These are phyloP conservation scores for Cyclotella kingstonii DNA, from an alignment of 108 stramenopile species.

Conservation along the genomic window DNA sequence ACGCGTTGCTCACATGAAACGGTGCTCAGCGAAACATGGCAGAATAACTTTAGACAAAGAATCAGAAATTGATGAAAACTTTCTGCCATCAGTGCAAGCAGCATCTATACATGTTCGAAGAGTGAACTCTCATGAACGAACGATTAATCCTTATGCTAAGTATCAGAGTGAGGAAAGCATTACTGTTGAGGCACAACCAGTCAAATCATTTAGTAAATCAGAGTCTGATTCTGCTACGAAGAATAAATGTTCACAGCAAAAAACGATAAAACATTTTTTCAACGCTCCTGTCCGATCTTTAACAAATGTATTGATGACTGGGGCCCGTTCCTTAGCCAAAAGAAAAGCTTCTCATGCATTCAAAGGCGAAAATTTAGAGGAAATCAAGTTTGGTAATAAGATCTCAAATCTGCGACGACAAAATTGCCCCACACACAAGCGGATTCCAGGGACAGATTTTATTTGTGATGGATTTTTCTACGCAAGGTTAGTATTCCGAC, in stretches of 20 bases:
- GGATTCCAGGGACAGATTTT: conserved; percentile 81
- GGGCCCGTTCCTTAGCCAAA: conserved; percentile 44
- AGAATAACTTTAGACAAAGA: conserved; percentile 38
- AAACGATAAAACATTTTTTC: conserved; percentile 32
- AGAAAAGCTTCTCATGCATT: conserved; percentile 23
- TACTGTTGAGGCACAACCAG: conserved; percentile 1
- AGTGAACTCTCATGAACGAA: not conserved
- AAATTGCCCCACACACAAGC: conserved; percentile 70
- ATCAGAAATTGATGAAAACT: conserved; percentile 2
- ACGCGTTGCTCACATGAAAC: conserved; percentile 76
- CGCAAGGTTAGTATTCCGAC: conserved; percentile 5
- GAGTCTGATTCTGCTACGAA: not conserved
- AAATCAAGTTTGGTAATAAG: too few relatives aligned
- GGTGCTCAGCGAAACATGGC: conserved; percentile 73
- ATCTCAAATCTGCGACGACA: conserved; percentile 10
- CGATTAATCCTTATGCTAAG: conserved; percentile 25
- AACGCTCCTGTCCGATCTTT: conserved; percentile 36
- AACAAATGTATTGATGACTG: conserved; percentile 48
- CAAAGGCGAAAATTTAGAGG: too few relatives aligned
- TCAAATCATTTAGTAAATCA: not conserved
- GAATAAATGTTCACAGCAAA: conserved; percentile 15
- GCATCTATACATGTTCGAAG: not conserved
- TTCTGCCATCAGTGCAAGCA: not conserved
- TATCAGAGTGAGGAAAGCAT: conserved; percentile 35
- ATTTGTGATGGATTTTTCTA: conserved; percentile 53